Evolutionary conservation across 2,329 filamentous ascomycete species (phyloP).

Genomic region (Cladophialophora psammophila): DNA sequence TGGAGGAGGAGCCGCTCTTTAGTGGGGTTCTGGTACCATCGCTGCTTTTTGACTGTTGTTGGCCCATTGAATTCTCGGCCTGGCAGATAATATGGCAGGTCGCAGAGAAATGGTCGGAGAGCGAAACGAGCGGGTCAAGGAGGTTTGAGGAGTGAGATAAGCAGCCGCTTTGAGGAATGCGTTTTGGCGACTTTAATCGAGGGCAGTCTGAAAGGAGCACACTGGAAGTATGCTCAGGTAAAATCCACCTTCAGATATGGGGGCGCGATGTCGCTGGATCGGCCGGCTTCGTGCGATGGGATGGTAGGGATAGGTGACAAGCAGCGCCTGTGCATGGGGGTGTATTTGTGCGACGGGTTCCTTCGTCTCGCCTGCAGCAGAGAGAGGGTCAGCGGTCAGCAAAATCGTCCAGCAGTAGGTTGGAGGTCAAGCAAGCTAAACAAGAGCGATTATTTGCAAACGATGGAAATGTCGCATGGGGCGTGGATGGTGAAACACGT

Average conservation of each 20-base stretch:
- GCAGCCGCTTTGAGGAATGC: conserved; percentile 45
- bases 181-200: conserved; percentile 41
- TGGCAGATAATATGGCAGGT: conserved; percentile 10
- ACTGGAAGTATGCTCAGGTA: conserved; percentile 35
- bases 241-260: conserved; percentile 17
- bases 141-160: conserved; percentile 46
- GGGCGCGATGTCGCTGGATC: conserved; percentile 16
- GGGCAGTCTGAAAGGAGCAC: conserved; percentile 33
- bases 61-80: conserved; percentile 53
- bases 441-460: conserved; percentile 13
- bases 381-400: conserved; percentile 20
- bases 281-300: conserved; percentile 16
- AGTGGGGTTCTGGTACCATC: conserved; percentile 61
- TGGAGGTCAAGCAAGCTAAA: conserved; percentile 16
- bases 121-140: conserved; percentile 41
- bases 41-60: conserved; percentile 59
- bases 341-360: conserved; percentile 10
- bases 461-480: conserved; percentile 32
- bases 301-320: conserved; percentile 21
- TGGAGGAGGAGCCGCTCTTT: conserved; percentile 48
- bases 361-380: conserved; percentile 29
- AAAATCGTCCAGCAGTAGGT: conserved; percentile 7
- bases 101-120: conserved; percentile 22
- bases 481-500: conserved; percentile 33
- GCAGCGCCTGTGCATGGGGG: conserved; percentile 23